These are phyloP conservation scores for Persicaria tinctoria DNA, from an alignment of 148 eudicot species.

Conservation along the genomic window DNA sequence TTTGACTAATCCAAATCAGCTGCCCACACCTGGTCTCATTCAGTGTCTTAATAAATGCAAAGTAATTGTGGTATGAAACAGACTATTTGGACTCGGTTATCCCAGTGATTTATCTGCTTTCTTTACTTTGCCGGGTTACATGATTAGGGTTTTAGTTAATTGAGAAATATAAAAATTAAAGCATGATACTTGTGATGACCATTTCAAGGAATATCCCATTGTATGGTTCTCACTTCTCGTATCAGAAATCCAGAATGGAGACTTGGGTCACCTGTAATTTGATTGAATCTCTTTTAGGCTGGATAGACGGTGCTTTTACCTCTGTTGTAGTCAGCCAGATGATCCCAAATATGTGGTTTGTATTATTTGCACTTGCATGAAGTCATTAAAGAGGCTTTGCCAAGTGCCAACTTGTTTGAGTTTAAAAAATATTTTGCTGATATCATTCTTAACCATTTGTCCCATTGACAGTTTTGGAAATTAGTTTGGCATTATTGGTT, in stretches of 20 bases:
- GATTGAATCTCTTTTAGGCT: background rate
- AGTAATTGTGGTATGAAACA: too few relatives aligned
- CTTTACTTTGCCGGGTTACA: background rate
- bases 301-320: background rate
- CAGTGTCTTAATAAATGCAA: too few relatives aligned
- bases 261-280: background rate
- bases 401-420: background rate
- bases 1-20: too few relatives aligned
- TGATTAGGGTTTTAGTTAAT: background rate
- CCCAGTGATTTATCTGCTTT: background rate
- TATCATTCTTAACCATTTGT: background rate
- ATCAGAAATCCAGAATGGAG: background rate
- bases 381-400: background rate
- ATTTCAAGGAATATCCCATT: background rate
- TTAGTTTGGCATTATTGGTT: background rate
- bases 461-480: background rate
- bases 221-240: background rate
- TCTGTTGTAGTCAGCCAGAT: background rate
- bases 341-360: background rate
- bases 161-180: background rate
- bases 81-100: background rate
- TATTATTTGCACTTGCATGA: background rate
- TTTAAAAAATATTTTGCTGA: background rate
- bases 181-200: background rate
- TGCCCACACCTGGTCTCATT: too few relatives aligned